Conservation (phyloP, 352 stramenopile species). For the Phytophthora multivora region DNA sequence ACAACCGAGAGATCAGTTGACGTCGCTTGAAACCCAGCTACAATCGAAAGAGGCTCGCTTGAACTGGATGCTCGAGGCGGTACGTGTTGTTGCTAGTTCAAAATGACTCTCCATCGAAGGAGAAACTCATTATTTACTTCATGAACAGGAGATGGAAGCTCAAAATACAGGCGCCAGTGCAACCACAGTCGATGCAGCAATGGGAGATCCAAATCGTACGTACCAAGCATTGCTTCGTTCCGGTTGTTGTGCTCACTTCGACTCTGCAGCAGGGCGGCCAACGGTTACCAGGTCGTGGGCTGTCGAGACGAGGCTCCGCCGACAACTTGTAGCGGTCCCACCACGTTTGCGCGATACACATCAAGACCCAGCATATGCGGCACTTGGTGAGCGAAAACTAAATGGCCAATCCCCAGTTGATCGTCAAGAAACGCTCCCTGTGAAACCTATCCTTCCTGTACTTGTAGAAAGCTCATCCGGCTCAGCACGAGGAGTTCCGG, state of each 20-base stretch:
- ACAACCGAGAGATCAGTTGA: slow-evolving; percentile 38
- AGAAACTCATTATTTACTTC: slow-evolving; percentile 1
- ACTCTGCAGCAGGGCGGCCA: slow-evolving; percentile 8
- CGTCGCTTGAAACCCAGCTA: slow-evolving; percentile 49
- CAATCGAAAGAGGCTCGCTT: slow-evolving; percentile 65
- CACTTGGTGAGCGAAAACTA: neutral
- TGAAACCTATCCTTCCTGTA: slow-evolving; percentile 12
- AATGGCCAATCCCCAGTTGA: neutral
- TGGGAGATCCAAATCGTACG: slow-evolving; percentile 15
- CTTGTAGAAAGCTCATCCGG: slow-evolving; percentile 7
- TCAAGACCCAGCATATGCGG: neutral
- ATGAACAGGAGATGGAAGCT: slow-evolving; percentile 69
- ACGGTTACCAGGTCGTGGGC: slow-evolving; percentile 58
- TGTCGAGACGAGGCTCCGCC: slow-evolving; percentile 55
- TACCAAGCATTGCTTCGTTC: neutral
- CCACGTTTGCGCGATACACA: slow-evolving; percentile 36
- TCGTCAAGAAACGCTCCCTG: slow-evolving; percentile 1
- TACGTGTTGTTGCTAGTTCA: slow-evolving; percentile 20
- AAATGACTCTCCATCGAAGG: neutral
- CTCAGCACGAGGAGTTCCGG: neutral
- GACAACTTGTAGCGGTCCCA: slow-evolving; percentile 49
- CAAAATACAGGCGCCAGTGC: slow-evolving; percentile 45
- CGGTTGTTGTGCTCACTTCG: neutral
- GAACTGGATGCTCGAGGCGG: slow-evolving; percentile 77
- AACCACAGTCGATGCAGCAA: neutral